Conservation (phyloP, 2,329 filamentous ascomycete genomes). For the Aspergillus japonicus region DNA sequence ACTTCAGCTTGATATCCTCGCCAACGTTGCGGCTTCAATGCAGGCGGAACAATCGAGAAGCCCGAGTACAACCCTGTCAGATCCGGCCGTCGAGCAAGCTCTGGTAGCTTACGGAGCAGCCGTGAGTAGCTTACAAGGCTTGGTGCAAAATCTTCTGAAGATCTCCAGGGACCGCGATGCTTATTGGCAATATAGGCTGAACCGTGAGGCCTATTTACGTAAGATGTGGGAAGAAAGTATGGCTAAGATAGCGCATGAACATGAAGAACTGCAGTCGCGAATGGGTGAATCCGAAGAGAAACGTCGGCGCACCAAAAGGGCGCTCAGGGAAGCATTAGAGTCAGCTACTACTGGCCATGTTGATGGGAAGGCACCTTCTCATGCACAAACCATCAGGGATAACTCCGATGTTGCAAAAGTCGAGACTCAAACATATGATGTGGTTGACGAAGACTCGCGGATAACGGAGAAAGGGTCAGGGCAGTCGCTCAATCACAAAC, state of each 20-base stretch:
- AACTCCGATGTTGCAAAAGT: constrained; percentile 36
- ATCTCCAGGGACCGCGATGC: constrained; percentile 93
- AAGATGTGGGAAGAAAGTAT: constrained; percentile 99
- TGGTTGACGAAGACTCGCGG: constrained; percentile 13
- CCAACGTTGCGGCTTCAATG: constrained; percentile 79
- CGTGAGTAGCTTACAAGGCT: constrained; percentile 78
- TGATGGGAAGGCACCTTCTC: constrained; percentile 31
- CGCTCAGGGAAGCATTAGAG: constrained; percentile 81
- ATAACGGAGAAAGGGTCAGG: constrained; percentile 7
- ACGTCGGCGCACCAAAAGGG: constrained; percentile 82
- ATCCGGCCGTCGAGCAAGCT: constrained; percentile 73
- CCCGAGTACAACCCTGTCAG: constrained; percentile 70
- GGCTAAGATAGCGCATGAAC: constrained; percentile 92
- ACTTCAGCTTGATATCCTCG: constrained; percentile 85
- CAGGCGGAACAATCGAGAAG: constrained; percentile 68
- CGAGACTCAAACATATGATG: constrained; percentile 24
- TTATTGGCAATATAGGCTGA: constrained; percentile 94
- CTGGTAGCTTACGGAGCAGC: constrained; percentile 84
- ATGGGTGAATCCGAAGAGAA: constrained; percentile 90
- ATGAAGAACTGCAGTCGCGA: constrained; percentile 83
- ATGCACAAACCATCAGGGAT: constrained; percentile 35
- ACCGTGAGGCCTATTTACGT: constrained; percentile 85
- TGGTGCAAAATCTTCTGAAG: constrained; percentile 82
- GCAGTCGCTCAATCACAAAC: constrained; percentile 55
- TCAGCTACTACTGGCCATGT: constrained; percentile 42